Evolutionary conservation across 306 rosid species (phyloP).

Genomic region (Vachellia collinsii): DNA sequence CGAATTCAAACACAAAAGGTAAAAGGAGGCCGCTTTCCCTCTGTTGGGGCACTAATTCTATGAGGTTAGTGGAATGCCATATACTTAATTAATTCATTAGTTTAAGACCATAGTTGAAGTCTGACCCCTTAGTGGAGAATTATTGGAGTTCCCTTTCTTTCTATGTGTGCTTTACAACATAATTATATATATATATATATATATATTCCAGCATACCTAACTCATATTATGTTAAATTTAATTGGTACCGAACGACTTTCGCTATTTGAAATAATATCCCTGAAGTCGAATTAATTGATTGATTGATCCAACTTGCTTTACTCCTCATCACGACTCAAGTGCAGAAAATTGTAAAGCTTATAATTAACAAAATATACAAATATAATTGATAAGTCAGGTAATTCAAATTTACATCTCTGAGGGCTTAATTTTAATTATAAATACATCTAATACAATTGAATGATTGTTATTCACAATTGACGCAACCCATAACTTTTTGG

Average conservation of each 20-base stretch:
- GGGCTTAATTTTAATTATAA: not conserved
- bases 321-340: slow-evolving; percentile 2
- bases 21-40: slow-evolving; percentile 64
- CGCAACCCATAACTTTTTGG: not conserved
- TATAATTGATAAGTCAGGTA: not conserved
- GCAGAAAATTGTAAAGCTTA: not conserved
- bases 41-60: slow-evolving; percentile 82
- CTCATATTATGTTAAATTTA: not conserved
- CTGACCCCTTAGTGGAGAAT: slow-evolving; percentile 53
- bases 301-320: not conserved
- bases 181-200: not conserved
- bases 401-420: not conserved
- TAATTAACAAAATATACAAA: not conserved
- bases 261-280: not conserved
- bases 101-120: slow-evolving; percentile 36
- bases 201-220: slow-evolving; percentile 24
- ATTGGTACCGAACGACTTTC: not conserved
- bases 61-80: slow-evolving; percentile 56
- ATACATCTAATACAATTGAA: not conserved
- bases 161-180: slow-evolving; percentile 34
- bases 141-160: slow-evolving; percentile 43
- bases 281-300: slow-evolving; percentile 2
- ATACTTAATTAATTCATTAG: slow-evolving; percentile 13
- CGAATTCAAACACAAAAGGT: slow-evolving; percentile 55
- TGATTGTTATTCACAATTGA: not conserved